These are phyloP conservation scores for Arthrobotrys iridis DNA, from an alignment of 2,329 filamentous ascomycete species.

Conservation along the genomic window DNA sequence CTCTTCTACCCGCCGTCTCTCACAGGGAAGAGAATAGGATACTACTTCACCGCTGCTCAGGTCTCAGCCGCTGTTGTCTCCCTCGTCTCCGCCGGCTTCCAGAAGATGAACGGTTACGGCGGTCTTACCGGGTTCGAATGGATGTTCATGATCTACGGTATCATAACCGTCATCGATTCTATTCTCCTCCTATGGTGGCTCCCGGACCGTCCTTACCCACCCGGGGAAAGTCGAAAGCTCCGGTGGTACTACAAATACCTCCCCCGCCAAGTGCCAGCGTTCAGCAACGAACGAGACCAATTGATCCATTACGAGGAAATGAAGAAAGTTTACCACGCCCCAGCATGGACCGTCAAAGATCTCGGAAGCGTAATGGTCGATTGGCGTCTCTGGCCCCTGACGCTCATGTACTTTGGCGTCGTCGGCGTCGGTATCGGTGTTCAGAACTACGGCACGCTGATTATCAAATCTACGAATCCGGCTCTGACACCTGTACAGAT, in stretches of 20 bases:
- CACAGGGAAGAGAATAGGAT: constrained; percentile 86
- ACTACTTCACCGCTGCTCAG: constrained; percentile 89
- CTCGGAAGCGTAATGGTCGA: constrained; percentile 77
- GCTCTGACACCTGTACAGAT: constrained; percentile 77
- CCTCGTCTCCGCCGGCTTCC: constrained; percentile 88
- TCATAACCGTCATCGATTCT: constrained; percentile 77
- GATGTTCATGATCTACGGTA: constrained; percentile 91
- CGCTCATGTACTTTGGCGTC: constrained; percentile 93
- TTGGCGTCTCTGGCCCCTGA: constrained; percentile 87
- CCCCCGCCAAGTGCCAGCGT: constrained; percentile 74
- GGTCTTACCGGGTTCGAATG: constrained; percentile 85
- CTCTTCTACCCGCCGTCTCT: constrained; percentile 89
- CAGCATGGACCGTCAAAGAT: constrained; percentile 77
- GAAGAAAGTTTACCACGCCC: constrained; percentile 78
- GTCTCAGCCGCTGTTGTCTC: constrained; percentile 89
- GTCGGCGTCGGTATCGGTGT: constrained; percentile 92
- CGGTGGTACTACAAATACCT: constrained; percentile 70
- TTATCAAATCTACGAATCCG: constrained; percentile 81
- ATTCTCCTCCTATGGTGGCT: constrained; percentile 86
- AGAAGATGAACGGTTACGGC: constrained; percentile 82
- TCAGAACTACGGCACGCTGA: constrained; percentile 86
- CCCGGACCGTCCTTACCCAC: constrained; percentile 78
- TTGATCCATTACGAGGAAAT: constrained; percentile 84
- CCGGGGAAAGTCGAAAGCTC: constrained; percentile 64
- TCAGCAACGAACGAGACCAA: constrained; percentile 77